Percentiles rank a stretch among this genome's conserved stretches.
Evolutionary conservation across 2,329 filamentous ascomycete genomes (phyloP).

Genomic region (Hypoxylon sp.): DNA sequence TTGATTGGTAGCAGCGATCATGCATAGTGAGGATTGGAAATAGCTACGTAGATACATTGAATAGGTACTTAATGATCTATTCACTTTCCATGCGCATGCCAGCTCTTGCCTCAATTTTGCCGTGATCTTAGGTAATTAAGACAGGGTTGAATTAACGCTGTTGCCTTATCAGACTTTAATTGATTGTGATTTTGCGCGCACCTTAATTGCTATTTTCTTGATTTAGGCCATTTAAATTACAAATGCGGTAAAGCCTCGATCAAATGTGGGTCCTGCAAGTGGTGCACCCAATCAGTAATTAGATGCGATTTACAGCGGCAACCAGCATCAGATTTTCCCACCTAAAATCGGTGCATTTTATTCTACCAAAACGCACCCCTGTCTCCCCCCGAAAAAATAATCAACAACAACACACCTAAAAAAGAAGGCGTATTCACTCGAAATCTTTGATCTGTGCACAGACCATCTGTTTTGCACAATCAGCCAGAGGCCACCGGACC

Average conservation of each 20-base stretch:
- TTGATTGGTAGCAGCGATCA: too few species aligned
- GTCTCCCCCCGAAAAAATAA: conserved; percentile 44
- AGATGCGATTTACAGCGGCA: conserved; percentile 19
- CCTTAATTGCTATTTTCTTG: conserved; percentile 15
- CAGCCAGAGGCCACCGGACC: conserved; percentile 41
- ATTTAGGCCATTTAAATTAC: conserved; percentile 18
- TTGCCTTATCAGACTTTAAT: conserved; percentile 2
- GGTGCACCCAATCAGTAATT: conserved; percentile 47
- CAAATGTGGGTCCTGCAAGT: conserved; percentile 10
- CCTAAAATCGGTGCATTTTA: conserved; percentile 44
- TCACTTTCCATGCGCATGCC: background rate
- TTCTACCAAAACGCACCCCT: conserved; percentile 46
- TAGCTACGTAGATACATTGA: background rate
- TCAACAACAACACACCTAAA: conserved; percentile 33
- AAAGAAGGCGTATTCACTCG: conserved; percentile 29
- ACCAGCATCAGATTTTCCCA: conserved; percentile 39
- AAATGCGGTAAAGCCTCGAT: conserved; percentile 19
- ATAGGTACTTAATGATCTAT: too few species aligned
- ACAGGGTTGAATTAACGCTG: background rate
- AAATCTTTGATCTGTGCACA: conserved; percentile 30
- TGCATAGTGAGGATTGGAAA: background rate
- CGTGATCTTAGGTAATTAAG: background rate
- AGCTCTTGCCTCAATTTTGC: background rate
- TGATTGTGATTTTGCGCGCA: conserved; percentile 3
- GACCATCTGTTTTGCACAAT: conserved; percentile 43